These are phyloP conservation scores for Coemansia erecta DNA, from an alignment of 192 early-diverging fungal genomes.

Conservation along the genomic window DNA sequence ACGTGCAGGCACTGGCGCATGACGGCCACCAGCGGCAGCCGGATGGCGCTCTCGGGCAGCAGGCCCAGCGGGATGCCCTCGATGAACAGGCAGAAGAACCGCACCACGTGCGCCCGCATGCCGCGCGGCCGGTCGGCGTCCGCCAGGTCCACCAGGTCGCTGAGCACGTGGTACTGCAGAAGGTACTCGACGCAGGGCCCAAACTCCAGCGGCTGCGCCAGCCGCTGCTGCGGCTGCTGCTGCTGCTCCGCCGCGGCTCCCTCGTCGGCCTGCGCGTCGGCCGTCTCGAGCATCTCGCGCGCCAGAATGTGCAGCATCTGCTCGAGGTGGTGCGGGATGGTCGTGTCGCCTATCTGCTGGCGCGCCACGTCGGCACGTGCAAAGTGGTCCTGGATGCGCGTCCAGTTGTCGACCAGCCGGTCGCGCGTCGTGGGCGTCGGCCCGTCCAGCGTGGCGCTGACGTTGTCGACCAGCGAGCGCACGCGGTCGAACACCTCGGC, in stretches of 20 bases:
- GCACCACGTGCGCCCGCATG: slow-evolving; percentile 34
- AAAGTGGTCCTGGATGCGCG: slow-evolving; percentile 45
- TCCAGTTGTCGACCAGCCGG: slow-evolving; percentile 42
- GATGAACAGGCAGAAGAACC: slow-evolving; percentile 42
- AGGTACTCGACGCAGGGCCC: slow-evolving; percentile 48
- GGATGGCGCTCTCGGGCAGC: slow-evolving; percentile 47
- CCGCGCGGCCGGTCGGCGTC: slow-evolving; percentile 44
- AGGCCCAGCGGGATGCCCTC: slow-evolving; percentile 32
- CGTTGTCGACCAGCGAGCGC: slow-evolving; percentile 38
- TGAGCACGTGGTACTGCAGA: slow-evolving; percentile 45
- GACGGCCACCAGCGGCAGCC: slow-evolving; percentile 42
- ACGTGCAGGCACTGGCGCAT: slow-evolving; percentile 38
- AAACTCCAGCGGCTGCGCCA: slow-evolving; percentile 38
- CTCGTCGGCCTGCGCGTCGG: not conserved
- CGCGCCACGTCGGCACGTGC: slow-evolving; percentile 23
- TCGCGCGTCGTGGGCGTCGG: slow-evolving; percentile 31
- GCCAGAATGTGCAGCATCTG: slow-evolving; percentile 26
- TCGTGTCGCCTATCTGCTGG: slow-evolving; percentile 22
- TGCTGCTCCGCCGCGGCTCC: not conserved
- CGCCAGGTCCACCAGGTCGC: slow-evolving; percentile 42
- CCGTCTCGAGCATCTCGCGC: slow-evolving; percentile 19
- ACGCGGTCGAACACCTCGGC: slow-evolving; percentile 14
- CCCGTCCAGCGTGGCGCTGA: slow-evolving; percentile 29
- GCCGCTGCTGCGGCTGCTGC: not conserved
- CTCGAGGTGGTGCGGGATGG: slow-evolving; percentile 47